Conservation (phyloP, 495 filamentous ascomycete species). For the Annulohypoxylon nitens region DNA sequence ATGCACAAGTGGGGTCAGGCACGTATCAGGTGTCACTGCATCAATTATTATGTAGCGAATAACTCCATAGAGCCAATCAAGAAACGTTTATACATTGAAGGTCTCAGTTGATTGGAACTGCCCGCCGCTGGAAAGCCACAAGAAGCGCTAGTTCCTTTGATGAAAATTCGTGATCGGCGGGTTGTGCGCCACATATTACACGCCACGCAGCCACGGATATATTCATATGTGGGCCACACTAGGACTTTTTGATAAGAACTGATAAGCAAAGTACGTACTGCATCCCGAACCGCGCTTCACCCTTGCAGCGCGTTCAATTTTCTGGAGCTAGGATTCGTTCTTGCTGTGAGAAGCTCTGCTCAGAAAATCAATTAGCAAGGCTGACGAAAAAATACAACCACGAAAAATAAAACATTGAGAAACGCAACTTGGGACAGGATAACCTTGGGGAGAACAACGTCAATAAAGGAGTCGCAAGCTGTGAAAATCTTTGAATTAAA, state of each 20-base stretch:
- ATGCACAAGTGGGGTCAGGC: conserved; percentile 28
- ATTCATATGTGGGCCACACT: not conserved
- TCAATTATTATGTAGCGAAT: conserved; percentile 13
- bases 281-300: not conserved
- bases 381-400: conserved; percentile 14
- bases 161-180: not conserved
- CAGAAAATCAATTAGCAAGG: conserved; percentile 24
- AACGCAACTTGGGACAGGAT: not conserved
- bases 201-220: not conserved
- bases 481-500: not conserved
- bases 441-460: not conserved
- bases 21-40: conserved; percentile 31
- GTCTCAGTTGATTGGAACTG: not conserved
- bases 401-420: not conserved
- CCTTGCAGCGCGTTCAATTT: conserved; percentile 31
- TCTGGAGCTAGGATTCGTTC: conserved; percentile 31
- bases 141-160: conserved; percentile 5
- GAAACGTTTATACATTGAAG: not conserved
- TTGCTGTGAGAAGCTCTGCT: conserved; percentile 12
- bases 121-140: conserved; percentile 14
- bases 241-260: not conserved
- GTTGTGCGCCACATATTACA: not conserved
- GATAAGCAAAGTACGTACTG: conserved; percentile 13
- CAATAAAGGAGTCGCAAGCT: not conserved
- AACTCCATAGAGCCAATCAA: conserved; percentile 12